Conservation (phyloP, 176 grass and related monocot genomes). For the Carex kokanica region DNA sequence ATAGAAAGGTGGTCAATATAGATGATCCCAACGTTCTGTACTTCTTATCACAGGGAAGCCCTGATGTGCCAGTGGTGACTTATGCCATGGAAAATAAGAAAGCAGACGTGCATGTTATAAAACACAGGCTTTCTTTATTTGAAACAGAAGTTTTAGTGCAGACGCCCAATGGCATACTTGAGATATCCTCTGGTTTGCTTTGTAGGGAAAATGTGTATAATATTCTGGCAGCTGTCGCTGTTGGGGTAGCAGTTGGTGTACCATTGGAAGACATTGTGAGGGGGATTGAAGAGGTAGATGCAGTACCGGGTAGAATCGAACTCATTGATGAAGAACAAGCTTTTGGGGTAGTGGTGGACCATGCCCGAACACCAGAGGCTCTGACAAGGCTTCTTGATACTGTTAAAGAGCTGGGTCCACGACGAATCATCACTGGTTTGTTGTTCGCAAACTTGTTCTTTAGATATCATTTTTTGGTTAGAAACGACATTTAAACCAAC, state of each 20-base stretch:
- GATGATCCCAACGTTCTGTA: conserved; percentile 76
- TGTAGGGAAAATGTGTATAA: conserved; percentile 80
- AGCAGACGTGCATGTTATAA: conserved; percentile 76
- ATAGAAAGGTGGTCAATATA: conserved; percentile 87
- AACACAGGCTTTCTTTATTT: conserved; percentile 89
- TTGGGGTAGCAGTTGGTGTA: conserved; percentile 78
- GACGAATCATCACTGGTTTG: conserved; percentile 78
- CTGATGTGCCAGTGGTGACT: conserved; percentile 77
- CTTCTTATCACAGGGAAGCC: conserved; percentile 67
- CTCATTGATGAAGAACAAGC: conserved; percentile 97
- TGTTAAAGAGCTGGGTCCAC: conserved; percentile 71
- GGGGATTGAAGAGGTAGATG: conserved; percentile 95
- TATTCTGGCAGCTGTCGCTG: conserved; percentile 93
- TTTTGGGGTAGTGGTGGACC: conserved; percentile 84
- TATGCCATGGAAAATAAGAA: conserved; percentile 94
- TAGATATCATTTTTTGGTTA: neutral
- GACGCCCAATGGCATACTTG: conserved; percentile 88
- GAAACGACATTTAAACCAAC: neutral
- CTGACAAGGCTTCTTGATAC: conserved; percentile 74
- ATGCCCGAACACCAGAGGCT: conserved; percentile 67
- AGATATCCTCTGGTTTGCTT: conserved; percentile 92
- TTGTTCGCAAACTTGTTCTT: neutral
- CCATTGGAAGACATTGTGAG: conserved; percentile 88
- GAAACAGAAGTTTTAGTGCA: conserved; percentile 89
- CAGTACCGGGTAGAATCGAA: conserved; percentile 85